phyloP scores from a whole-genome alignment of 129 eudicot genomes.

The Smallanthus sonchifolius region DNA sequence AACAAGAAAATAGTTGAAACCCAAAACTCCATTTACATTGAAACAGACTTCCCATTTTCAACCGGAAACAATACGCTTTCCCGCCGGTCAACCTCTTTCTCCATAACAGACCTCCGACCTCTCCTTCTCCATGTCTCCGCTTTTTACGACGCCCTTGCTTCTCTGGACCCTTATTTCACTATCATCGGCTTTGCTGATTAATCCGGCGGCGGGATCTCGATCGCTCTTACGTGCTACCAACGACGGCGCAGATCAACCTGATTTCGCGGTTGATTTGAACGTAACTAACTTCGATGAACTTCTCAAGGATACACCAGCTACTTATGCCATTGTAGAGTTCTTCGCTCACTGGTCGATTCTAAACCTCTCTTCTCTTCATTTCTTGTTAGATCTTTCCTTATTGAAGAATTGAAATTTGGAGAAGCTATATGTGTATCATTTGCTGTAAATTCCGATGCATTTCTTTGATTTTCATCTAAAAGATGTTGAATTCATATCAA shows the following conservation, averaged over 20 bases:
- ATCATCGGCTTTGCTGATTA: conserved; percentile 17
- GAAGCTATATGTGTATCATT: neutral
- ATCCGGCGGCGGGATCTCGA: conserved; percentile 60
- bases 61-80: conserved; percentile 18
- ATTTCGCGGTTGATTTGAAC: conserved; percentile 67
- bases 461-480: neutral
- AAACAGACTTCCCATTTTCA: conserved; percentile 23
- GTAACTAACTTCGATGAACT: conserved; percentile 69
- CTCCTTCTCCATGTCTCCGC: conserved; percentile 36
- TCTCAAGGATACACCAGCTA: conserved; percentile 60
- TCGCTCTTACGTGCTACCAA: conserved; percentile 58
- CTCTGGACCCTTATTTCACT: conserved; percentile 19
- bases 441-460: conserved; percentile 4
- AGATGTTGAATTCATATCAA: neutral
- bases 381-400: conserved; percentile 20
- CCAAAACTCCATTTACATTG: conserved; percentile 8
- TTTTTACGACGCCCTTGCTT: conserved; percentile 21
- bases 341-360: conserved; percentile 84
- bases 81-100: conserved; percentile 29
- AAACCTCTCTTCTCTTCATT: neutral
- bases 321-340: conserved; percentile 83
- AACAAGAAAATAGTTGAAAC: neutral
- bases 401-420: neutral
- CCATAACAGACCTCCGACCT: conserved; percentile 16
- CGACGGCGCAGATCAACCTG: conserved; percentile 24